Base-by-base conservation (phyloP, 2,329 filamentous ascomycete species). In the Phoma sp. region DNA sequence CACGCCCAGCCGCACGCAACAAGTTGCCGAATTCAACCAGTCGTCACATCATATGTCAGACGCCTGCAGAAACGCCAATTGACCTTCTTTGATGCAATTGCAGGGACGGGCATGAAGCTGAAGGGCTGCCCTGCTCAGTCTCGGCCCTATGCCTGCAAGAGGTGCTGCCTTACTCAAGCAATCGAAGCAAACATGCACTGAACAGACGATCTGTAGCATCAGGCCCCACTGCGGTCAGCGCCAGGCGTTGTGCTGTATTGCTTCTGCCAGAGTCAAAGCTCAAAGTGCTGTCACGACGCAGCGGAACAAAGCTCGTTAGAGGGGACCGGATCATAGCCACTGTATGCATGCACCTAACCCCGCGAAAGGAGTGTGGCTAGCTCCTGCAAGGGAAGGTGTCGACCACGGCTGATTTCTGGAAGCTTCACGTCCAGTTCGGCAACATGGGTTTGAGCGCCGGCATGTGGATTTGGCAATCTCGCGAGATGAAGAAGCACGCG, bases 281-380 rank as follows among this genome's bases (percentile, higher is more conserved):
- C 40, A 43, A 29, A 31, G 49, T 55, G 52, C 57, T 55, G 62
- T 61, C 58, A 65, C 59, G 57, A 71, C 65, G 62, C 65, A 55
- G 62, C 64, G 61, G 59, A 61, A 62, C 49, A 56, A 56, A 62
- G 57, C 60, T 64, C 41, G 58, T 64, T 63, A 66, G 62, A 64
- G 61, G 49, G 36, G 48, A 54, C 43, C 43, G 40, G 50, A 41
- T 45, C 57, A 53, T 15, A 17, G 17, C 17, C 17, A 47, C 63
- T 70, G 66, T 68, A 68, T 63, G 54, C 47, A 55, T 62, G 48
- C 63, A 58, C 63, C 57, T 43, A 67, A 69, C 67, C 71, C 70
- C 70, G 68, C 70, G 72, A 66, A 63, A 64, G 61, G 60, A 51
- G 58, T 64, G 58, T 64, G 53, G 51, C 47, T 64, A 51, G 48